Percentiles rank a stretch among this genome's conserved stretches.
Conservation (phyloP, 2,329 filamentous ascomycete genomes). For the Polytolypa hystricis region DNA sequence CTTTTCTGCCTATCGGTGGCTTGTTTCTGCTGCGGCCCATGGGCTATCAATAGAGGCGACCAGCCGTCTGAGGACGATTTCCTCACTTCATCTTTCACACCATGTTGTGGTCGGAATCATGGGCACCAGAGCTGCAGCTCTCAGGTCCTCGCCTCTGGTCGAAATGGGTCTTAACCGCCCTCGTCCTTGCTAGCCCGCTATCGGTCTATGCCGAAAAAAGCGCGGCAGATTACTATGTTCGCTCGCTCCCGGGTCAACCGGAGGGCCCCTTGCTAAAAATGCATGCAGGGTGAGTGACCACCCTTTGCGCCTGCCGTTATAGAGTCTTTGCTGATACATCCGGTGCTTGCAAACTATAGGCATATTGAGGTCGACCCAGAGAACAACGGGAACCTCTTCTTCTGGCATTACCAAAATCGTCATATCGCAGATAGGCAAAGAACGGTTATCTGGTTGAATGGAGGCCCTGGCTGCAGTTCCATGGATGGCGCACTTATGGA, state of each 20-base stretch:
- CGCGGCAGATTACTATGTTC: conserved; percentile 83
- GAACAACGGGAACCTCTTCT: conserved; percentile 88
- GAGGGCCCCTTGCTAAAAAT: conserved; percentile 75
- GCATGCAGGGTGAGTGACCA: conserved; percentile 79
- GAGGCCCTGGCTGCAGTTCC: conserved; percentile 91
- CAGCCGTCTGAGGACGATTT: not conserved
- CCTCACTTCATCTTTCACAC: not conserved
- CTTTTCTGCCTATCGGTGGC: too few relatives aligned
- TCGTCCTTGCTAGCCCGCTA: conserved; percentile 4
- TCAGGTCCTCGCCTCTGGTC: not conserved
- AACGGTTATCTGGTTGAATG: conserved; percentile 94
- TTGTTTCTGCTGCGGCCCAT: too few relatives aligned
- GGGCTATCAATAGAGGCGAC: too few relatives aligned
- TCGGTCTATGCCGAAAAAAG: conserved; percentile 8
- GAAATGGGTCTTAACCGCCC: conserved; percentile 1
- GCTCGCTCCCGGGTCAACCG: conserved; percentile 72
- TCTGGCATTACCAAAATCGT: conserved; percentile 94
- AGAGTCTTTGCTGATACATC: not conserved
- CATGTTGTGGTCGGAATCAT: not conserved
- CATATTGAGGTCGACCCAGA: conserved; percentile 83
- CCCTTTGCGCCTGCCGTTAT: not conserved
- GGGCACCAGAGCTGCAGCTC: not conserved
- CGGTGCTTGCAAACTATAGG: conserved; percentile 41
- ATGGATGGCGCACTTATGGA: conserved; percentile 97
- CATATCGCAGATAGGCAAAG: conserved; percentile 87